These are phyloP conservation scores for Spizellomyces sp. DNA, from an alignment of 192 early-diverging fungal genomes.

Conservation along the genomic window DNA sequence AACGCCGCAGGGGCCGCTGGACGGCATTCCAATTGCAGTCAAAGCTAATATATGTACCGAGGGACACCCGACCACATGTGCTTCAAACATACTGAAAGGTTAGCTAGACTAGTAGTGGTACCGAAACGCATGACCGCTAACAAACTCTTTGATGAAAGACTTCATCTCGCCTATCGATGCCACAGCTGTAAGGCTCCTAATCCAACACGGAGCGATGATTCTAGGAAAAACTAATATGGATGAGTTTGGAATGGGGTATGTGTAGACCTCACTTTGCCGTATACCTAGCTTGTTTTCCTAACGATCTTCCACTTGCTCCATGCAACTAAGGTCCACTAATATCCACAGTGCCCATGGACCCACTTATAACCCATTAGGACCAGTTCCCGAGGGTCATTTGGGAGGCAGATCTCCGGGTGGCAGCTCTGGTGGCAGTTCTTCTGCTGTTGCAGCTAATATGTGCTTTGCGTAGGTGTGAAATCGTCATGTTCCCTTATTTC, in stretches of 20 bases:
- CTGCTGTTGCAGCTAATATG: slow-evolving; percentile 82
- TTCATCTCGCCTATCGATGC: slow-evolving; percentile 73
- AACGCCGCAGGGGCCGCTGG: slow-evolving; percentile 43
- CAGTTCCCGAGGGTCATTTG: slow-evolving; percentile 28
- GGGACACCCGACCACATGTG: slow-evolving; percentile 70
- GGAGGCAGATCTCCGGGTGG: slow-evolving; percentile 70
- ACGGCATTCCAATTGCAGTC: slow-evolving; percentile 70
- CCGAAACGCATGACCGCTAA: no score
- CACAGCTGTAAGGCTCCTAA: slow-evolving; percentile 67
- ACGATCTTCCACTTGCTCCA: no score
- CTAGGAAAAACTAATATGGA: slow-evolving; percentile 91
- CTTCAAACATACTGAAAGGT: slow-evolving; percentile 44
- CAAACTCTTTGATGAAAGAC: slow-evolving; percentile 55
- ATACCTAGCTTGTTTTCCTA: no score
- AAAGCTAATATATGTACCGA: slow-evolving; percentile 82
- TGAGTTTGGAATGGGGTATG: slow-evolving; percentile 95
- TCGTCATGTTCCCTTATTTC: not conserved
- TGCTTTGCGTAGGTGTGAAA: slow-evolving; percentile 69
- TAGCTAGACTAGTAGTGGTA: no score
- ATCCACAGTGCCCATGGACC: not conserved
- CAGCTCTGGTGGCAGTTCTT: slow-evolving; percentile 90
- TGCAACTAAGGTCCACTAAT: no score
- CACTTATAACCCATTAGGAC: not conserved
- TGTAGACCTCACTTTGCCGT: no score
- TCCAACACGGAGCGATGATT: slow-evolving; percentile 64